Evolutionary conservation across 129 eudicot genomes (phyloP).

Genomic region (Glebionis coronaria): DNA sequence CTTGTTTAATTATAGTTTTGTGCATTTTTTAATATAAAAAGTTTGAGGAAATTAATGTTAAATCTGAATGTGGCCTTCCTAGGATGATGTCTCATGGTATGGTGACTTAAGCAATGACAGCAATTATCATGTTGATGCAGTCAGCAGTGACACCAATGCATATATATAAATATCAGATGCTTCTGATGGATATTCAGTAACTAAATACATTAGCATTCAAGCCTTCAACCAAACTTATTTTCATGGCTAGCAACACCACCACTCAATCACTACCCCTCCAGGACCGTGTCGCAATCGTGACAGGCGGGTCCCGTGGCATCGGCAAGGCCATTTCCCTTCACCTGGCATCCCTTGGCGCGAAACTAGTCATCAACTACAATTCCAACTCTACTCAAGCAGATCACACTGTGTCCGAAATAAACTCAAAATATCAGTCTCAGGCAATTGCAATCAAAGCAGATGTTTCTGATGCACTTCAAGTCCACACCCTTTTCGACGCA

Average conservation of each 20-base stretch:
- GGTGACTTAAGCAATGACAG: conserved; percentile 34
- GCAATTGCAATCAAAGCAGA: conserved; percentile 50
- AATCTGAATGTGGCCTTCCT: neutral
- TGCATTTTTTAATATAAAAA: too few relatives aligned
- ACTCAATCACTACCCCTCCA: conserved; percentile 28
- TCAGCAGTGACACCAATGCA: neutral
- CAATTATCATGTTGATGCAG: neutral
- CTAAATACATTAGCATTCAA: neutral
- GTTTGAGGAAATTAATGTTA: neutral
- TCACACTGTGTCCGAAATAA: conserved; percentile 35
- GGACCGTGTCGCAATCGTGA: conserved; percentile 50
- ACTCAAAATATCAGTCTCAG: conserved; percentile 11
- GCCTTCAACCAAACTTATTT: neutral
- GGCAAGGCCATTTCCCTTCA: conserved; percentile 62
- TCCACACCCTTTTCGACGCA: conserved; percentile 39
- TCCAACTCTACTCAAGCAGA: conserved; percentile 42
- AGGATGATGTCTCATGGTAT: neutral
- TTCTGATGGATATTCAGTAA: neutral
- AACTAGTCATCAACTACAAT: conserved; percentile 45
- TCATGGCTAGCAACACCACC: conserved; percentile 19
- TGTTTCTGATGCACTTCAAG: conserved; percentile 47
- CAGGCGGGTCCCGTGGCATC: conserved; percentile 69
- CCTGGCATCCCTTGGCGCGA: conserved; percentile 60
- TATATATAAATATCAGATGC: neutral
- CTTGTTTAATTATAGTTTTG: too few relatives aligned